Base-by-base conservation (phyloP, 1,284 basidiomycete species). In the Trametes versicolor region DNA sequence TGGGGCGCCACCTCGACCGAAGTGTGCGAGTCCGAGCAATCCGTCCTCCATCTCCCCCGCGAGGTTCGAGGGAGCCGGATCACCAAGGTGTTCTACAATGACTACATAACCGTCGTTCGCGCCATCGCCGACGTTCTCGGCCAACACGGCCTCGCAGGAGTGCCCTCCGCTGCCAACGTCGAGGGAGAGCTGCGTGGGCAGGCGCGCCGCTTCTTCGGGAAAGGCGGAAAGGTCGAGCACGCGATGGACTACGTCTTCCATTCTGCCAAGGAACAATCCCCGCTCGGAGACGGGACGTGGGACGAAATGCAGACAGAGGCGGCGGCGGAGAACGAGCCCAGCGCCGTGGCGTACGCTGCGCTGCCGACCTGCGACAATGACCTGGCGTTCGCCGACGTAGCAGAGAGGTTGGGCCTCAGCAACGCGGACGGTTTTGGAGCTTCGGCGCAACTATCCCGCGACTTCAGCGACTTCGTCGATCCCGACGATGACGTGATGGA, bases 331-430 rank as follows among this genome's bases (percentile, higher is more conserved):
- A 56, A 43, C n/a, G 1, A 8, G 25, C 12, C 57, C 4, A 17
- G 32, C 15, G 27, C 39, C 2, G 27, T 48, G n/a, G 27, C 47
- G 8, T 67, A 62, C 52, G 47, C 23, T 21, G 58, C 37, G 12
- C 47, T 68, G 43, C 66, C 66, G 13, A 34, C 10, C 10, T 64
- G 66, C 45, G 57, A 34, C 37, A 68, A 70, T 45, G 66, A 70
- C 49, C 49, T 65, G 23, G 60, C 57, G n/a, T 67, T 67, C 32
- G 49, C 29, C 12, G 36, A 54, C 2, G 65, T 70, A 29, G 60
- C 57, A 29, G 58, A 65, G 17, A 39, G 51, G n/a, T 23, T 60
- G 45, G 45, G 17, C 2, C 45, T 58, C 0, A 36, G 34, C 4
- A 48, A 29, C 19, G 32, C 12, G 10, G 32, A 49, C 19, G 3